Evolutionary conservation across 2,329 filamentous ascomycete genomes (phyloP).

Genomic region (Aureobasidium sp.): DNA sequence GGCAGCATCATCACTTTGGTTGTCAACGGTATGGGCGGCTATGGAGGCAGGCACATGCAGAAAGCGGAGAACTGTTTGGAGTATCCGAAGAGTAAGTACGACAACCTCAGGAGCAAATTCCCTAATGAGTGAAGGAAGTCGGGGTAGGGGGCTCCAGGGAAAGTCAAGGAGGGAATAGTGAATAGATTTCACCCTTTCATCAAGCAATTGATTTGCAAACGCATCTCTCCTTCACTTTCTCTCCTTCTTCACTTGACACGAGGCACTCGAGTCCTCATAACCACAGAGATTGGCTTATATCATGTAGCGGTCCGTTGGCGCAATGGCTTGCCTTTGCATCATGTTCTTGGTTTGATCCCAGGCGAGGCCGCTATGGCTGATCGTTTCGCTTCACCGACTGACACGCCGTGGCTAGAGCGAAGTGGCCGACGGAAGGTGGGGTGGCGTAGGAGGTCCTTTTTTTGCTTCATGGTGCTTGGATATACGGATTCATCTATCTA

Average conservation of each 20-base stretch:
- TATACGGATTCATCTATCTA: too few species aligned
- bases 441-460: too few species aligned
- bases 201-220: neutral
- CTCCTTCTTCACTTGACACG: too few species aligned
- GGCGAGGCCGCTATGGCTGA: neutral
- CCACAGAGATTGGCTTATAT: too few species aligned
- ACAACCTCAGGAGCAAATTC: slow-evolving; percentile 42
- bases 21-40: slow-evolving; percentile 32
- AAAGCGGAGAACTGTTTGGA: slow-evolving; percentile 38
- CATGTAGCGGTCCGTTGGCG: too few species aligned
- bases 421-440: too few species aligned
- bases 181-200: neutral
- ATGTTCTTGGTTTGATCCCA: slow-evolving; percentile 1
- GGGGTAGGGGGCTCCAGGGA: neutral
- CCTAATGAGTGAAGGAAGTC: slow-evolving; percentile 20
- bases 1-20: slow-evolving; percentile 52
- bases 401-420: too few species aligned
- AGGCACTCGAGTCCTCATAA: too few species aligned
- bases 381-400: neutral
- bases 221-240: neutral
- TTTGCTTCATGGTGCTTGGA: too few species aligned
- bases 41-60: slow-evolving; percentile 36
- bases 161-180: neutral
- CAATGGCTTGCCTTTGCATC: too few species aligned
- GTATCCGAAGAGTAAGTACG: slow-evolving; percentile 46